Conservation (phyloP, 2,329 filamentous ascomycete genomes). For the Leptoxyphium fumago region DNA sequence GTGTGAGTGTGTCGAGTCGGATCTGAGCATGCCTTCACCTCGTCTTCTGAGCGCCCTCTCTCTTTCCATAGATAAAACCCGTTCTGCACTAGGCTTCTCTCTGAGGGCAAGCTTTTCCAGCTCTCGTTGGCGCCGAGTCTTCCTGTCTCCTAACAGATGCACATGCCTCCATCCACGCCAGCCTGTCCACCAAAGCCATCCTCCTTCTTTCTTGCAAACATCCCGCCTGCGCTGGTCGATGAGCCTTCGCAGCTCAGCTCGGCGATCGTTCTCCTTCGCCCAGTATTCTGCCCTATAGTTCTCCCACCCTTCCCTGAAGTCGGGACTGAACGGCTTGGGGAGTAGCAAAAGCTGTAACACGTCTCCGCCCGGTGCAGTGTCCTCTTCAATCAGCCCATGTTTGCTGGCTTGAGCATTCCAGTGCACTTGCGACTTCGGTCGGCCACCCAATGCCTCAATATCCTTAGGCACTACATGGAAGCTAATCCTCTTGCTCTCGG, state of each 20-base stretch:
- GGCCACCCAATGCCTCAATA: slow-evolving; percentile 23
- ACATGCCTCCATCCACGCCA: slow-evolving; percentile 41
- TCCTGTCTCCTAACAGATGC: slow-evolving; percentile 11
- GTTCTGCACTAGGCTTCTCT: slow-evolving; percentile 11
- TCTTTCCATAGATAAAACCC: slow-evolving; percentile 3
- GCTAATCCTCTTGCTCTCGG: slow-evolving; percentile 18
- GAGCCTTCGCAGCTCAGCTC: slow-evolving; percentile 55
- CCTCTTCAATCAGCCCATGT: slow-evolving; percentile 54
- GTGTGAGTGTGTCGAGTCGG: slow-evolving; percentile 6
- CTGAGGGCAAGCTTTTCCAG: slow-evolving; percentile 16
- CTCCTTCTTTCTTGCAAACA: slow-evolving; percentile 52
- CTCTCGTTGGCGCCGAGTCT: slow-evolving; percentile 15
- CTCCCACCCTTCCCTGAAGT: slow-evolving; percentile 95
- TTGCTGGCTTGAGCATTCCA: slow-evolving; percentile 22
- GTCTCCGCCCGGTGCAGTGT: slow-evolving; percentile 78
- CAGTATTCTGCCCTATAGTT: slow-evolving; percentile 88
- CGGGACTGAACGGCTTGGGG: slow-evolving; percentile 87
- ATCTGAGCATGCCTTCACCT: slow-evolving; percentile 10
- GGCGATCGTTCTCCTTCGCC: slow-evolving; percentile 88
- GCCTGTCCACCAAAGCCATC: slow-evolving; percentile 79
- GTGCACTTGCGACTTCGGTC: slow-evolving; percentile 43
- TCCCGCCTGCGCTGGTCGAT: slow-evolving; percentile 54
- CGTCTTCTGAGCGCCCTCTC: slow-evolving; percentile 5
- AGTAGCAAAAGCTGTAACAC: slow-evolving; percentile 80
- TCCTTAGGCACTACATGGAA: slow-evolving; percentile 24